These are phyloP conservation scores for Aspergillus versicolor DNA, from an alignment of 2,329 filamentous ascomycete genomes.

Conservation along the genomic window DNA sequence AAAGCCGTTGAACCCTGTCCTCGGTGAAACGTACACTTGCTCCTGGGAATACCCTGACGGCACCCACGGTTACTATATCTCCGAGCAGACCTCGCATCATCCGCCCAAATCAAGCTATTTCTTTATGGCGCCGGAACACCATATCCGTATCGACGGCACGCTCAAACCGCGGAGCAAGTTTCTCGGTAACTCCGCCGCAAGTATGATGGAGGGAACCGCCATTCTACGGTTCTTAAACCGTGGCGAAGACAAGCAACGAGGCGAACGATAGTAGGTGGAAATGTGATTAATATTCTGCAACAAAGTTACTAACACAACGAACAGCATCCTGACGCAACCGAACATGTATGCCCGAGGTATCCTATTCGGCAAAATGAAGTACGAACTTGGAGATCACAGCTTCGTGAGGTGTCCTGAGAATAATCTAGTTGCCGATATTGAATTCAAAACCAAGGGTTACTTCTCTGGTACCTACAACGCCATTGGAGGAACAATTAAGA, in stretches of 20 bases:
- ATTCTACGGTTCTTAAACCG: conserved; percentile 80
- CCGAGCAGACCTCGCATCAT: conserved; percentile 97
- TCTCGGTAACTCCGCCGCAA: conserved; percentile 93
- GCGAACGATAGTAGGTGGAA: conserved; percentile 79
- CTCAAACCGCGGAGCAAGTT: conserved; percentile 95
- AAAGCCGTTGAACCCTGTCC: conserved; percentile 94
- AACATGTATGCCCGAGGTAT: conserved; percentile 99
- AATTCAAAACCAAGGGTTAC: conserved; percentile 99
- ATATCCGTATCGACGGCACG: conserved; percentile 93
- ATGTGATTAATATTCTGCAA: not conserved
- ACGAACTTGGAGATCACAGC: conserved; percentile 95
- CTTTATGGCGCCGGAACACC: conserved; percentile 91
- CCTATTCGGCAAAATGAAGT: conserved; percentile 98
- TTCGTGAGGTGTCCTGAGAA: conserved; percentile 88
- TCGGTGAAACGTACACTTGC: conserved; percentile 91
- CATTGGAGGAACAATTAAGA: conserved; percentile 87
- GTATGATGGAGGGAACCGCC: conserved; percentile 96
- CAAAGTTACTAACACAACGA: conserved; percentile 9
- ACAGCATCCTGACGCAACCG: conserved; percentile 85
- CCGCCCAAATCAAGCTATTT: conserved; percentile 99
- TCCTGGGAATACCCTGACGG: conserved; percentile 90
- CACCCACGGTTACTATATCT: conserved; percentile 89
- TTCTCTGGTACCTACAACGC: conserved; percentile 95
- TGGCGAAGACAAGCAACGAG: conserved; percentile 60
- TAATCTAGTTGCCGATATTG: conserved; percentile 82